These are phyloP conservation scores for Oxyria digyna DNA, from an alignment of 148 eudicot species.

Conservation along the genomic window DNA sequence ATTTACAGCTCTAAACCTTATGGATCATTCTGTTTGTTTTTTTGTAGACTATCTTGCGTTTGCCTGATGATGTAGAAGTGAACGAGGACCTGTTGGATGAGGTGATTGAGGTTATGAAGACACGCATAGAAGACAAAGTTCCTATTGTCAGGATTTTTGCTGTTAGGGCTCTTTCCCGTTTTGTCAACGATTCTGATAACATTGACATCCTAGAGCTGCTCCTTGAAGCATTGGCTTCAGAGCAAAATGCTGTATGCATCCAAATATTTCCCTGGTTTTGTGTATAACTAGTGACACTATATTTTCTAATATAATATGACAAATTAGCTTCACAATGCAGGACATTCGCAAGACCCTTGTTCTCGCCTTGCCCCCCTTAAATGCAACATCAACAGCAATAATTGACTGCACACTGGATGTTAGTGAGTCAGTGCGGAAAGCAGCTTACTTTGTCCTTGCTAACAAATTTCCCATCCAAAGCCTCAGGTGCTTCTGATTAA, in stretches of 20 bases:
- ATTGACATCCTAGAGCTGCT: conserved; percentile 70
- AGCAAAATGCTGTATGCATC: conserved; percentile 74
- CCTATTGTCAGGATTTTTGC: conserved; percentile 69
- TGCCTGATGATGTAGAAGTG: conserved; percentile 95
- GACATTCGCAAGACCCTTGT: conserved; percentile 82
- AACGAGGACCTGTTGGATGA: conserved; percentile 84
- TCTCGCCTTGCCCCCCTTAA: conserved; percentile 71
- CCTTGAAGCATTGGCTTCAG: conserved; percentile 48
- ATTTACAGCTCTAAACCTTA: neutral
- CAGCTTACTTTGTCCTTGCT: conserved; percentile 81
- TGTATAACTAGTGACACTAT: neutral
- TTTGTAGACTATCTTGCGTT: conserved; percentile 72
- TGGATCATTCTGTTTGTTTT: conserved; percentile 5
- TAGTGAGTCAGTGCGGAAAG: conserved; percentile 80
- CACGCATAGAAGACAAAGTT: conserved; percentile 61
- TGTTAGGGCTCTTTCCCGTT: conserved; percentile 84
- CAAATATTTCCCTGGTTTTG: neutral
- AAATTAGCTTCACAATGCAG: conserved; percentile 27
- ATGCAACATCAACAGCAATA: conserved; percentile 51
- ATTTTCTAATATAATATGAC: conserved; percentile 3
- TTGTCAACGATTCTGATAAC: conserved; percentile 81
- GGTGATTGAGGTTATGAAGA: conserved; percentile 74
- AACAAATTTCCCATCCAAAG: conserved; percentile 90
- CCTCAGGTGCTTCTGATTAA: conserved; percentile 48
- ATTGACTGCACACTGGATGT: conserved; percentile 84